phyloP scores from a whole-genome alignment of 164 flowering plant genomes.

The Berberis thunbergii region DNA sequence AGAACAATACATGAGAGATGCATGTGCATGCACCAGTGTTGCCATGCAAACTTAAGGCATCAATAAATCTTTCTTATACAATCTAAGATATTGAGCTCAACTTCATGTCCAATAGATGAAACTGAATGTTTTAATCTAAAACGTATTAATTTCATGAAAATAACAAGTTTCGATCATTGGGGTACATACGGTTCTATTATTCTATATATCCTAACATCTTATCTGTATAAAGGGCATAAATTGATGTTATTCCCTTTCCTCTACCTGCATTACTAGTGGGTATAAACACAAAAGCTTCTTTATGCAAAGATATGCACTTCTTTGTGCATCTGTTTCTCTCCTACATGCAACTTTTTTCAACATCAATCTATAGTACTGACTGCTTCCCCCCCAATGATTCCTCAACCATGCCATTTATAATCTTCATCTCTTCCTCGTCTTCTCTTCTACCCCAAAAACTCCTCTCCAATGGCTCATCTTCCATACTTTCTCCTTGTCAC shows the following conservation, averaged over 20 bases:
- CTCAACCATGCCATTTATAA: conserved; percentile 39
- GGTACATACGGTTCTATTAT: neutral
- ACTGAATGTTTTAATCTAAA: neutral
- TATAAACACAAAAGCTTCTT: conserved; percentile 57
- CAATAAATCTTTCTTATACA: neutral
- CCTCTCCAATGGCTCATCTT: conserved; percentile 18
- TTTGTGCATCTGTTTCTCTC: conserved; percentile 8
- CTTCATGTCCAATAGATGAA: neutral
- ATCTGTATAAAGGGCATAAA: conserved; percentile 8
- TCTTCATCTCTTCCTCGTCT: conserved; percentile 25
- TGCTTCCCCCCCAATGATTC: conserved; percentile 23
- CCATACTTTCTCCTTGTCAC: conserved; percentile 11
- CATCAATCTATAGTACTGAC: conserved; percentile 17
- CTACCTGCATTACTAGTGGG: conserved; percentile 23
- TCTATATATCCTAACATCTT: conserved; percentile 1
- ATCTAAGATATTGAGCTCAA: neutral
- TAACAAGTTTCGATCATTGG: neutral
- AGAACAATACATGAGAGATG: neutral
- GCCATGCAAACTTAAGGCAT: neutral
- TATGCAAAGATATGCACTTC: conserved; percentile 35
- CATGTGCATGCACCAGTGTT: neutral
- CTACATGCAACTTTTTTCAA: conserved; percentile 22
- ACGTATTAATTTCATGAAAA: neutral
- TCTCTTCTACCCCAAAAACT: conserved; percentile 6
- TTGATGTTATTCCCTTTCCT: conserved; percentile 13